Percentiles rank a stretch among this genome's conserved stretches.
These are phyloP conservation scores for Escovopsis sp. DNA, from an alignment of 2,329 filamentous ascomycete genomes.

Conservation along the genomic window DNA sequence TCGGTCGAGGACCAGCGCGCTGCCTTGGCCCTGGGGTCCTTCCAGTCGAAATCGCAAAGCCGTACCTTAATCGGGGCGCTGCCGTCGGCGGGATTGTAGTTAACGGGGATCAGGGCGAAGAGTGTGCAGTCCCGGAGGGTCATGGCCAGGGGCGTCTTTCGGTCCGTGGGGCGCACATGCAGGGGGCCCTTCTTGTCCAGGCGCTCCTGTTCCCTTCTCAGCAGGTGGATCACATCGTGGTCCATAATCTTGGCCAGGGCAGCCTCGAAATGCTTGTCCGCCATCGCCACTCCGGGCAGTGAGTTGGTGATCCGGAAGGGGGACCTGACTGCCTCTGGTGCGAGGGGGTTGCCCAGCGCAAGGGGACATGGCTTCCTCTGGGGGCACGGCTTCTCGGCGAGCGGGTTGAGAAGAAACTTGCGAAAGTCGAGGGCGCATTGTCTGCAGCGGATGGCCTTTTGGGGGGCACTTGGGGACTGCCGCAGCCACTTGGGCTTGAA, in stretches of 20 bases:
- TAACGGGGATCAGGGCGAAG: slow-evolving; percentile 43
- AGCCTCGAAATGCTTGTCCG: slow-evolving; percentile 14
- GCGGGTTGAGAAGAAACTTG: slow-evolving; percentile 19
- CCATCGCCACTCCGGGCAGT: slow-evolving; percentile 13
- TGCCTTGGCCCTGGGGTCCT: slow-evolving; percentile 51
- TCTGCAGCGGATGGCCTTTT: slow-evolving; percentile 49
- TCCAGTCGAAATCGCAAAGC: slow-evolving; percentile 65
- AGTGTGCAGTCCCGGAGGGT: slow-evolving; percentile 68
- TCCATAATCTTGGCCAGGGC: slow-evolving; percentile 17
- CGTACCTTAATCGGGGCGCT: slow-evolving; percentile 33
- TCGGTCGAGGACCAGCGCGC: slow-evolving; percentile 56
- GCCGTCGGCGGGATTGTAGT: slow-evolving; percentile 5
- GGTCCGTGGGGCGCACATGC: slow-evolving; percentile 23
- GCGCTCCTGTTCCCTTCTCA: slow-evolving; percentile 24
- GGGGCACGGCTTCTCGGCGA: slow-evolving; percentile 19
- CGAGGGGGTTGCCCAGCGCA: slow-evolving; percentile 41
- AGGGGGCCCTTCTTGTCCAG: slow-evolving; percentile 32
- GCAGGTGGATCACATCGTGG: slow-evolving; percentile 20
- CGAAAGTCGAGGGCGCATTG: slow-evolving; percentile 49
- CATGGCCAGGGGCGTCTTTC: slow-evolving; percentile 55
- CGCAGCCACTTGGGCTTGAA: slow-evolving; percentile 79
- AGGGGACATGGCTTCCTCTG: slow-evolving; percentile 46
- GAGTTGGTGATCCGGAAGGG: slow-evolving; percentile 25
- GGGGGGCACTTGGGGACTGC: slow-evolving; percentile 59
- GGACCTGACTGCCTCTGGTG: slow-evolving; percentile 27